A percentile compares a stretch with the other conserved stretches of the same genome.
Evolutionary conservation across 2,329 filamentous ascomycete genomes (phyloP).

Genomic region (Neodidymelliopsis sp.): DNA sequence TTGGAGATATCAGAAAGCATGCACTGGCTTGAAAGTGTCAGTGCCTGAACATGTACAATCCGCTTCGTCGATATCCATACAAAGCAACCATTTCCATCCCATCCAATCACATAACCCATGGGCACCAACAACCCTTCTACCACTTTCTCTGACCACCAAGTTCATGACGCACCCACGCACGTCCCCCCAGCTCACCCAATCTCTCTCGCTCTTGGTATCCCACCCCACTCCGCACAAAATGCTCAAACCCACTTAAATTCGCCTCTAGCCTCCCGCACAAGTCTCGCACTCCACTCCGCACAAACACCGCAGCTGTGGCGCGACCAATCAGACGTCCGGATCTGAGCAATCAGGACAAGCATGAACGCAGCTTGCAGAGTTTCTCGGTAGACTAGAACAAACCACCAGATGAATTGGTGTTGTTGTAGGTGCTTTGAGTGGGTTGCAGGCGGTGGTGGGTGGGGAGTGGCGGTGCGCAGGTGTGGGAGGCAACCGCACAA

Average conservation of each 20-base stretch:
- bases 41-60: no score
- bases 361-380: no score
- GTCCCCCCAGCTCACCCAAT: neutral
- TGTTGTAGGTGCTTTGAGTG: neutral
- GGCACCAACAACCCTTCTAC: no score
- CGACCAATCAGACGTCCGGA: conserved; percentile 13
- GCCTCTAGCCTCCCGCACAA: conserved; percentile 9
- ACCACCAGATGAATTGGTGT: neutral
- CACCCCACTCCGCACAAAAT: conserved; percentile 17
- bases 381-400: conserved; percentile 2
- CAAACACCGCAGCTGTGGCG: conserved; percentile 4
- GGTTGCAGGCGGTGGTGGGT: neutral
- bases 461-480: neutral
- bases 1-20: no score
- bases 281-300: conserved; percentile 11
- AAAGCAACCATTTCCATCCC: no score
- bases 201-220: neutral
- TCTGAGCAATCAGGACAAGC: no score
- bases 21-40: no score
- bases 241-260: conserved; percentile 2
- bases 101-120: no score
- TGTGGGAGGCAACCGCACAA: conserved; percentile 22
- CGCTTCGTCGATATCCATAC: no score
- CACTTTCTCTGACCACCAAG: no score
- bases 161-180: conserved; percentile 1